Evolutionary conservation across 2,329 filamentous ascomycete species (phyloP).

Genomic region (Neurospora sp.): DNA sequence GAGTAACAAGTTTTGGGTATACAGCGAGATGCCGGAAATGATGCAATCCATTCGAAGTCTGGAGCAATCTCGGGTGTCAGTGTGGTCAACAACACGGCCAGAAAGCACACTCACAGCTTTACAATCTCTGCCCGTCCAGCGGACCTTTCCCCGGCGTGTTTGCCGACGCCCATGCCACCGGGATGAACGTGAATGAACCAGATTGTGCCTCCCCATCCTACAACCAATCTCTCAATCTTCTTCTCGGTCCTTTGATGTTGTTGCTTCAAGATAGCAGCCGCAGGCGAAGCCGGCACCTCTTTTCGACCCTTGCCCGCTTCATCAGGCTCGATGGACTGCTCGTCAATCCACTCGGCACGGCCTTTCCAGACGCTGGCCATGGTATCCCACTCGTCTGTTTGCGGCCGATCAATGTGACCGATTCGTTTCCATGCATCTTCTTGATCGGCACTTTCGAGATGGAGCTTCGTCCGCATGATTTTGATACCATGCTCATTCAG

Average conservation of each 20-base stretch:
- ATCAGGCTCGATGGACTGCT: conserved; percentile 65
- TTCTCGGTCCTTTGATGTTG: conserved; percentile 37
- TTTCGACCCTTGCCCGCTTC: conserved; percentile 38
- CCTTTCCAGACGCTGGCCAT: conserved; percentile 97
- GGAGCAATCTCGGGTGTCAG: conserved; percentile 19
- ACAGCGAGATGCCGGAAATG: conserved; percentile 92
- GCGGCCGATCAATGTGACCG: conserved; percentile 81
- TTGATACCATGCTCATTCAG: conserved; percentile 96
- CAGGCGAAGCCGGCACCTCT: conserved; percentile 30
- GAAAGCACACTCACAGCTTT: conserved; percentile 60
- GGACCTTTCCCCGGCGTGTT: conserved; percentile 57
- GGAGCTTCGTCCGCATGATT: conserved; percentile 85
- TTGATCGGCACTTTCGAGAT: conserved; percentile 63
- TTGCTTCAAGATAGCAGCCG: conserved; percentile 37
- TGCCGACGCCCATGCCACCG: conserved; percentile 56
- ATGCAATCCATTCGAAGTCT: conserved; percentile 94
- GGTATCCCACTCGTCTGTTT: conserved; percentile 81
- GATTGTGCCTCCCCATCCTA: conserved; percentile 92
- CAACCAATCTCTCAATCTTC: conserved; percentile 66
- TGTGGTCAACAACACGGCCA: not conserved
- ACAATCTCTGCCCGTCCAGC: conserved; percentile 80
- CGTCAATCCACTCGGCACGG: conserved; percentile 85
- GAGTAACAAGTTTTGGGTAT: conserved; percentile 82
- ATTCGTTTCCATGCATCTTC: conserved; percentile 93
- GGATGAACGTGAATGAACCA: conserved; percentile 92